Conservation (phyloP, 1,284 basidiomycete genomes). For the Phaffia rhodozyma region DNA sequence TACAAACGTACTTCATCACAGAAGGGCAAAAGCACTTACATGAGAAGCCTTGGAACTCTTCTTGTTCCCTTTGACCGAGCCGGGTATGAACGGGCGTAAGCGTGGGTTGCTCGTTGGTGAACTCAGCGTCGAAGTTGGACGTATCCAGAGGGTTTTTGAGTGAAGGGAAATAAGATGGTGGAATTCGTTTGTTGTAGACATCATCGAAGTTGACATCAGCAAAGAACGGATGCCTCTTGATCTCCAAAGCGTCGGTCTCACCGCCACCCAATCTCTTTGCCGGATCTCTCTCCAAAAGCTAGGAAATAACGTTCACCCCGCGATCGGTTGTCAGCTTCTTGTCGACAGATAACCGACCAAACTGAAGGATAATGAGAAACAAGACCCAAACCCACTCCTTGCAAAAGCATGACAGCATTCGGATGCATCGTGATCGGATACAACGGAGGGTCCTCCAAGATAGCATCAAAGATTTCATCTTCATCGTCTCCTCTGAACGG, state of each 20-base stretch:
- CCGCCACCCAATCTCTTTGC: conserved; percentile 82
- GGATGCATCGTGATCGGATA: conserved; percentile 99
- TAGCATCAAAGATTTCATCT: conserved; percentile 99
- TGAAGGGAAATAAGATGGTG: conserved; percentile 88
- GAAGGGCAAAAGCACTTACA: conserved; percentile 37
- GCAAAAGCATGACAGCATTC: conserved; percentile 88
- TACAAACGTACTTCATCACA: too few species aligned
- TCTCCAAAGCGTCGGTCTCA: conserved; percentile 87
- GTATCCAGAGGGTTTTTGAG: conserved; percentile 41
- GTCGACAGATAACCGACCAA: neutral
- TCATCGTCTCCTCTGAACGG: conserved; percentile 99
- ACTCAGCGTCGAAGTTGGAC: conserved; percentile 84
- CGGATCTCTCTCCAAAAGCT: conserved; percentile 93
- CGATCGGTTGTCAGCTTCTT: neutral
- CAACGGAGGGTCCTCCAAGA: conserved; percentile 93
- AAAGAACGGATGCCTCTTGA: conserved; percentile 97
- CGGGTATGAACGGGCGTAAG: conserved; percentile 95
- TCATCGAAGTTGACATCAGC: conserved; percentile 95
- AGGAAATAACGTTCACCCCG: conserved; percentile 6
- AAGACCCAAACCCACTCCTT: conserved; percentile 50
- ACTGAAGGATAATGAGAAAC: neutral
- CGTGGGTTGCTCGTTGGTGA: conserved; percentile 92
- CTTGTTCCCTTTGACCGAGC: conserved; percentile 80
- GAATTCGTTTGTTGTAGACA: conserved; percentile 88
- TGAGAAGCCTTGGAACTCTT: conserved; percentile 91